A percentile compares a stretch with the other conserved stretches of the same genome.
phyloP scores from a whole-genome alignment of 2,329 filamentous ascomycete species.

The Sclerotiophoma versabilis region DNA sequence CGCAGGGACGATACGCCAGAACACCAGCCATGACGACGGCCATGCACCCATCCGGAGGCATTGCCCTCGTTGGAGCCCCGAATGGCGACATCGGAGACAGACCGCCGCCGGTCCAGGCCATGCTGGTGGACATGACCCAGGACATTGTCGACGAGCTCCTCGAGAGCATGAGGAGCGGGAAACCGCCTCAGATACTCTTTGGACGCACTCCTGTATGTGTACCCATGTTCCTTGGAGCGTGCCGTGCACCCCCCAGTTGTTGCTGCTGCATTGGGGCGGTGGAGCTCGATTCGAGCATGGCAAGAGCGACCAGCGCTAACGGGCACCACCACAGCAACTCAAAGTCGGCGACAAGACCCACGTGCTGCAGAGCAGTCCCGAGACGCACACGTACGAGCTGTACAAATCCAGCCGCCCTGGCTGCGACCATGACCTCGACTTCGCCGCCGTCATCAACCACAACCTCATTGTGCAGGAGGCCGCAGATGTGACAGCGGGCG shows the following conservation, averaged over 20 bases:
- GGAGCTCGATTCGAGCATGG: slow-evolving; percentile 17
- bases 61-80: slow-evolving; percentile 51
- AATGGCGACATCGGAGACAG: slow-evolving; percentile 46
- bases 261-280: slow-evolving; percentile 16
- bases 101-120: slow-evolving; percentile 45
- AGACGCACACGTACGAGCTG: slow-evolving; percentile 64
- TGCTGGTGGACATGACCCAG: slow-evolving; percentile 52
- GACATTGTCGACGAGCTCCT: slow-evolving; percentile 52
- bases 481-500: slow-evolving; percentile 61
- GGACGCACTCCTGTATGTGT: slow-evolving; percentile 51
- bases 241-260: neutral
- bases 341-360: slow-evolving; percentile 65
- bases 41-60: slow-evolving; percentile 36
- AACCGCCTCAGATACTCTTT: slow-evolving; percentile 49
- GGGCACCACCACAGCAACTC: slow-evolving; percentile 54
- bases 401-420: slow-evolving; percentile 56
- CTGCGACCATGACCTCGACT: slow-evolving; percentile 57
- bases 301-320: slow-evolving; percentile 40
- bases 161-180: slow-evolving; percentile 46
- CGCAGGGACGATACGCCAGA: slow-evolving; percentile 13
- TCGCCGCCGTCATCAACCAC: slow-evolving; percentile 65
- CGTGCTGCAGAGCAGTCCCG: slow-evolving; percentile 60
- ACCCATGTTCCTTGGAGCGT: slow-evolving; percentile 12
- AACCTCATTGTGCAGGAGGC: slow-evolving; percentile 62
- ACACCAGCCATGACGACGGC: slow-evolving; percentile 39